Conservation (phyloP, 2,329 filamentous ascomycete genomes). For the Aureobasidium leucospermi region DNA sequence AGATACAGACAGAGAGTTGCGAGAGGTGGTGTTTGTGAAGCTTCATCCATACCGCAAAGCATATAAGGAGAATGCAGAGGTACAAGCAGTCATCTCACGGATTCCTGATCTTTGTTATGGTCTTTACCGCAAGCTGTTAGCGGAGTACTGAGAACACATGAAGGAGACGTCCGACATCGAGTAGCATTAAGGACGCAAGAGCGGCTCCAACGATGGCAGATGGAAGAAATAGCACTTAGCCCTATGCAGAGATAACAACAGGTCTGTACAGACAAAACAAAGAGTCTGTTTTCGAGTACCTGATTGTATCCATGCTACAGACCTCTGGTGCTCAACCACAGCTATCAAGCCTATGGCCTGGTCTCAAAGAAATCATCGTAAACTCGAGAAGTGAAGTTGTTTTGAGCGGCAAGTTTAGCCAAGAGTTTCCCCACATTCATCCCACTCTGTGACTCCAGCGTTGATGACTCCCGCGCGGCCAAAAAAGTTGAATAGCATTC, state of each 20-base stretch:
- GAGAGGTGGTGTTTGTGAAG: neutral
- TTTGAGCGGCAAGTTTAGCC: neutral
- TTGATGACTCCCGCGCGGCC: neutral
- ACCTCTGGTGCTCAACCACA: too few species aligned
- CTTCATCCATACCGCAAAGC: neutral
- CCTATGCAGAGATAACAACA: neutral
- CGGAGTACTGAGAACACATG: neutral
- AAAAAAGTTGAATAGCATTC: constrained; percentile 5
- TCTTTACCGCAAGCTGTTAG: neutral
- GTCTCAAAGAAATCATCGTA: too few species aligned
- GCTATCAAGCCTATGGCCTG: too few species aligned
- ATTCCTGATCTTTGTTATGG: neutral
- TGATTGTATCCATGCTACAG: too few species aligned
- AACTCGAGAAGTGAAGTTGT: too few species aligned
- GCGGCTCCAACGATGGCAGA: neutral
- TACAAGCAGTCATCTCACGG: neutral
- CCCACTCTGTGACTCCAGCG: neutral
- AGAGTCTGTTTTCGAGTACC: too few species aligned
- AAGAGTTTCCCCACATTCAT: neutral
- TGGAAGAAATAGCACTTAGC: neutral
- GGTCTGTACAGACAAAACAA: neutral
- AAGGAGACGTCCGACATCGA: too few species aligned
- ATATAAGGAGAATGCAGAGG: neutral
- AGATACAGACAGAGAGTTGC: neutral
- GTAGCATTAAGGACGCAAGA: neutral